Conservation (phyloP, 2,329 filamentous ascomycete genomes). For the Trichoderma simmonsii region DNA sequence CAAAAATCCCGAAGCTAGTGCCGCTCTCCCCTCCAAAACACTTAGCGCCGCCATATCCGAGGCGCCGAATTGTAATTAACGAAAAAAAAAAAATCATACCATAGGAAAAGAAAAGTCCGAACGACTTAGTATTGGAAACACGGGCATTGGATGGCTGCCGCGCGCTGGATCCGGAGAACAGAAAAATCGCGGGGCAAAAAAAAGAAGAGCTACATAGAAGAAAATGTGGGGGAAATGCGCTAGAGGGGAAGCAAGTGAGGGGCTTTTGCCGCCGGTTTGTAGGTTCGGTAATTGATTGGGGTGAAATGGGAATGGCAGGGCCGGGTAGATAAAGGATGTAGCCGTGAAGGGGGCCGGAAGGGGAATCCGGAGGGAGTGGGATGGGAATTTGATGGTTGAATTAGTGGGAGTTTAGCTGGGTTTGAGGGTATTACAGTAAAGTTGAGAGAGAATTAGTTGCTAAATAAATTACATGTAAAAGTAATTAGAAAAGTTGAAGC, state of each 20-base stretch:
- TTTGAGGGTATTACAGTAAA: background rate
- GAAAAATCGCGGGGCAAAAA: slow-evolving; percentile 9
- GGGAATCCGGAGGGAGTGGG: background rate
- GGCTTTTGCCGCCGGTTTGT: slow-evolving; percentile 14
- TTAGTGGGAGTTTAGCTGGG: background rate
- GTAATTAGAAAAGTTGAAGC: background rate
- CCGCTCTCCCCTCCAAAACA: background rate
- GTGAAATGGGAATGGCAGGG: background rate
- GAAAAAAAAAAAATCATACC: background rate
- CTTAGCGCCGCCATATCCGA: background rate
- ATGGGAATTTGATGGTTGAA: no score
- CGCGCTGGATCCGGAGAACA: background rate
- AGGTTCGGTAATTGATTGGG: slow-evolving; percentile 10
- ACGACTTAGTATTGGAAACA: background rate
- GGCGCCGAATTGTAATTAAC: background rate
- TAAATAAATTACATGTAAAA: background rate
- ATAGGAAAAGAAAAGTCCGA: background rate
- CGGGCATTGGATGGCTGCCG: background rate
- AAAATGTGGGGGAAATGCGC: background rate
- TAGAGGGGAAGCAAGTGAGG: background rate
- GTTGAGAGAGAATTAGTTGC: background rate
- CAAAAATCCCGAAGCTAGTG: slow-evolving; percentile 2
- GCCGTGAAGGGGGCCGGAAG: background rate
- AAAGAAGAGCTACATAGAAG: background rate
- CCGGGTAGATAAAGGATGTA: slow-evolving; percentile 8